These are phyloP conservation scores for Tillandsia leiboldiana DNA, from an alignment of 176 grass and related monocot species.

Conservation along the genomic window DNA sequence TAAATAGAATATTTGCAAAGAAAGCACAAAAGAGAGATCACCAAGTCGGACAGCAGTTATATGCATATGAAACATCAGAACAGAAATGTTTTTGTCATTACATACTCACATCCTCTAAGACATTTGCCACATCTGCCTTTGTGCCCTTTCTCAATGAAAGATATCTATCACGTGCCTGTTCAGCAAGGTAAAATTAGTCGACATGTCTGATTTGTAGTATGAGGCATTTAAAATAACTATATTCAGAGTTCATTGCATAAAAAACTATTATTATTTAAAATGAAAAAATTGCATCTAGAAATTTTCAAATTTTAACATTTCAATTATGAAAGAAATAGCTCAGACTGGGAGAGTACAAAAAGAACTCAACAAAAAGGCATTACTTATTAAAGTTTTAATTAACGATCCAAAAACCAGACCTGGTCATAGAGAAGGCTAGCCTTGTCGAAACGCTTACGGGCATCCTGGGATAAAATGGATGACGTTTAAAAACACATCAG, in stretches of 20 bases:
- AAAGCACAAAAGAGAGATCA: conserved; percentile 2
- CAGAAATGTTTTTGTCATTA: conserved; percentile 34
- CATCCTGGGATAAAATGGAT: conserved; percentile 49
- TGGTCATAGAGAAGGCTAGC: conserved; percentile 95
- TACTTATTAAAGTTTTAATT: no score
- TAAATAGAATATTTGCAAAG: not conserved
- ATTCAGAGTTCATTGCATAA: not conserved
- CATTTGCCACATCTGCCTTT: conserved; percentile 59
- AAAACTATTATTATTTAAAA: not conserved
- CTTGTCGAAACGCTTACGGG: conserved; percentile 87
- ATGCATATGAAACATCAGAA: conserved; percentile 7
- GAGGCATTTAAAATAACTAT: conserved; percentile 11
- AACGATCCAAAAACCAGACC: conserved; percentile 29
- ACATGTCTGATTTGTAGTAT: conserved; percentile 13
- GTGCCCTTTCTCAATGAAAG: conserved; percentile 95
- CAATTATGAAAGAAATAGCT: not conserved
- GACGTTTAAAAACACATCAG: conserved; percentile 18
- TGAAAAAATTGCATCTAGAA: not conserved
- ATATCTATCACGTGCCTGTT: conserved; percentile 80
- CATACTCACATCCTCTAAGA: conserved; percentile 77
- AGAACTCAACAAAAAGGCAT: not conserved
- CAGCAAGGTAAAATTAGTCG: conserved; percentile 18
- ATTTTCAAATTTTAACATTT: not conserved
- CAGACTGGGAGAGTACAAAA: not conserved
- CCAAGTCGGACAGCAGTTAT: not conserved